phyloP scores from a whole-genome alignment of 83 land plant genomes.

The Thuja plicata region DNA sequence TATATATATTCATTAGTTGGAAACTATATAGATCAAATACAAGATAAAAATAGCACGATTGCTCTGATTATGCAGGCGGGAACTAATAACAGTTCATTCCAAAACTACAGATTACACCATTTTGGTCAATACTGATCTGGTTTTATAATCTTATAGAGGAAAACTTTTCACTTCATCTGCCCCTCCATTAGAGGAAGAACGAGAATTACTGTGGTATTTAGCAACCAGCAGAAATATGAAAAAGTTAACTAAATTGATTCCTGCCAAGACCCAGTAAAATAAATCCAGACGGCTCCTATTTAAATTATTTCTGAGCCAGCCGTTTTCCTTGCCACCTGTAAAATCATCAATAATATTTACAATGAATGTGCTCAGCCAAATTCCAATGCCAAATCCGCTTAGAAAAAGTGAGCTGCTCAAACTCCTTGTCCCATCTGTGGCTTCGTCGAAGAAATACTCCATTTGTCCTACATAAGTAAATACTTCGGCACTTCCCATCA shows the following conservation, averaged over 20 bases:
- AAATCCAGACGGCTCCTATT: slow-evolving; percentile 30
- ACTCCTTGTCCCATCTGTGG: slow-evolving; percentile 50
- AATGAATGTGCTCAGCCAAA: slow-evolving; percentile 37
- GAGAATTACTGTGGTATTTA: neutral
- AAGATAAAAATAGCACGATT: too few species aligned
- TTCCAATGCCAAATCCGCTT: slow-evolving; percentile 37
- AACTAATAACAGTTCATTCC: too few species aligned
- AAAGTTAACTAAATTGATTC: slow-evolving; percentile 29
- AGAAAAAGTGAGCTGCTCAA: slow-evolving; percentile 40
- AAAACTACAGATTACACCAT: neutral
- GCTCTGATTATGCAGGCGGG: too few species aligned
- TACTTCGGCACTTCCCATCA: slow-evolving; percentile 51
- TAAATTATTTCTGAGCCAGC: slow-evolving; percentile 34
- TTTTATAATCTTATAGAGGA: neutral
- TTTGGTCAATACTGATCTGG: neutral
- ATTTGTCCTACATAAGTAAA: slow-evolving; percentile 60
- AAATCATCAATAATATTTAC: slow-evolving; percentile 26
- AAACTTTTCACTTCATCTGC: neutral
- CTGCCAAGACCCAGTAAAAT: slow-evolving; percentile 44
- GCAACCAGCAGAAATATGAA: slow-evolving; percentile 12
- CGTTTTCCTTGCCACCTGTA: slow-evolving; percentile 17
- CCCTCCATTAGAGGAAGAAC: neutral
- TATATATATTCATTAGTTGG: too few species aligned
- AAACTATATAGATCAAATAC: too few species aligned
- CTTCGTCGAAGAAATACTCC: slow-evolving; percentile 66